Evolutionary conservation across 1,284 basidiomycete species (phyloP), one percentile per base, ranked within the genome.

Genomic region (Ceratobasidium sp.): DNA sequence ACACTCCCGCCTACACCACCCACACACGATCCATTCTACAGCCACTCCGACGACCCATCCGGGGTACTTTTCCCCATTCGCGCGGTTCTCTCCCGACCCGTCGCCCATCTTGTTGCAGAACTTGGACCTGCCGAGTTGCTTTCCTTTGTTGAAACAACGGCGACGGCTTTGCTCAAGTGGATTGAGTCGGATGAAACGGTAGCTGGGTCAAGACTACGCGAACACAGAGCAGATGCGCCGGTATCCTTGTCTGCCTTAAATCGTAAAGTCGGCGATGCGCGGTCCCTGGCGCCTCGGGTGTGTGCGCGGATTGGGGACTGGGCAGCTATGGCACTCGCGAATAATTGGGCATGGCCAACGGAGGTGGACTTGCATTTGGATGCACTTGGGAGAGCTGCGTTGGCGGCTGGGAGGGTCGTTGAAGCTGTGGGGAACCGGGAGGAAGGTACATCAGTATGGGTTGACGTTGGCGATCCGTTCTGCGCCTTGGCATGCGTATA

Each of bases 1-100:
- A n/a, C n/a, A n/a, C n/a, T 75, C 11, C 71, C 71, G 33, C 71
- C 71, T 5, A 75, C 71, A 11, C 71, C 60, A 10, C 71, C 71
- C 10, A 75, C 71, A 10, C 49, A 37, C 33, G 61, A 75, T n/a
- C 71, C 60, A 23, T 67, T 67, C 65, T 75, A 31, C 11, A 35
- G n/a, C 71, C 58, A 39, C 20, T 75, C 71, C 3, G 71, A 75
- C 49, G 71, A 64, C 28, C 71, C 49, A 13, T 28, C 11, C 3
- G 60, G 71, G 1, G 60, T 49, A 33, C 60, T 75, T 26, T 75
- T 75, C n/a, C 71, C 71, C 10, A 75, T 75, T 13, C 71, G 71
- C 0, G 60, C 71, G 13, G 23, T 75, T 20, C 47, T 75, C 11
- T 75, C 71, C 5, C 60, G 71, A 3, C 51, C 71, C 3, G 60